Percentiles rank a stretch among this genome's conserved stretches.
phyloP scores from a whole-genome alignment of 768 basidiomycete genomes.

The Dacryopinax spathularia region DNA sequence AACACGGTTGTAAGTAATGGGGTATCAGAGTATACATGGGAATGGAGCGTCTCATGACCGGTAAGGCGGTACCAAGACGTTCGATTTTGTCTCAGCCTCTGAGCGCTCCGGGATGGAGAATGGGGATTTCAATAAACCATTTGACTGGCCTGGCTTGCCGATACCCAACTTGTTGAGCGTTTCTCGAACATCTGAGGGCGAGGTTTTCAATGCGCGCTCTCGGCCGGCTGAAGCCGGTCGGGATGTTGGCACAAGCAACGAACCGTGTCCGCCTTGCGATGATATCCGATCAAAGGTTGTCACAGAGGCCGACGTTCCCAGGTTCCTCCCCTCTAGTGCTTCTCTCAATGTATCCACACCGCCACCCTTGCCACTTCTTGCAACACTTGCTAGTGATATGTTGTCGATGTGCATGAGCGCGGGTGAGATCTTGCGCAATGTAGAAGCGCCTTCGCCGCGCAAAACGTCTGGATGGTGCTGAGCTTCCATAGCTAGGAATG shows the following conservation, averaged over 20 bases:
- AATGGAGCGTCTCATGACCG: neutral
- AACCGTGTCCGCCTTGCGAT: neutral
- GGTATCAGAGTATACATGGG: neutral
- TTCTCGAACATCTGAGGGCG: constrained; percentile 63
- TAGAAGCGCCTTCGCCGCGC: constrained; percentile 54
- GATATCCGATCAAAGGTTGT: neutral
- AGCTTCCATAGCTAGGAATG: constrained; percentile 39
- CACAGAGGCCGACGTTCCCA: neutral
- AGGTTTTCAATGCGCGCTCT: constrained; percentile 7
- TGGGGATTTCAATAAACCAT: neutral
- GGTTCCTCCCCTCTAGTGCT: constrained; percentile 67
- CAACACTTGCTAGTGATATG: constrained; percentile 69
- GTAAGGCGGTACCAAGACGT: neutral
- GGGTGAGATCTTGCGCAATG: constrained; percentile 67
- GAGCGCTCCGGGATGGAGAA: neutral
- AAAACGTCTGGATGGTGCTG: constrained; percentile 40
- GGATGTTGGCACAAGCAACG: neutral
- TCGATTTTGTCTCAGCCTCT: neutral
- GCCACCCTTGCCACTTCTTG: constrained; percentile 61
- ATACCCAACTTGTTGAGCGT: constrained; percentile 73
- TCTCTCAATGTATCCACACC: constrained; percentile 81
- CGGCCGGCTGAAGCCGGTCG: neutral
- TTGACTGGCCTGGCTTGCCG: constrained; percentile 36
- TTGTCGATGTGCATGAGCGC: constrained; percentile 86
- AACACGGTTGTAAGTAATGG: neutral